Base-by-base conservation (phyloP, 495 filamentous ascomycete genomes). In the Xylaria scruposa region DNA sequence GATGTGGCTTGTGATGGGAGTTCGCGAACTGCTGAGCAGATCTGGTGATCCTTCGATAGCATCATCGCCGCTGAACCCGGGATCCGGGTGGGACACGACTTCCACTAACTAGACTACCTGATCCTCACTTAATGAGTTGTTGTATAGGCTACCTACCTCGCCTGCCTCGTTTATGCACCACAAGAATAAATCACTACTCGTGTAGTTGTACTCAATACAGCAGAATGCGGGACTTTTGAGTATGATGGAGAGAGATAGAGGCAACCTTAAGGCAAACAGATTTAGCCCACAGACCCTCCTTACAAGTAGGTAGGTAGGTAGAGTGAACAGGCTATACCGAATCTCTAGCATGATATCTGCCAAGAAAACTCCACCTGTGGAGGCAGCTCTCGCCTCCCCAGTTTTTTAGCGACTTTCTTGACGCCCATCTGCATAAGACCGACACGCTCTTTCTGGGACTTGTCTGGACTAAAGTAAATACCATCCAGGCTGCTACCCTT, bases 1-100 rank as follows among this genome's bases (percentile, higher is more conserved):
- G 68, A 51, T 56, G 59, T 56, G 60, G 68, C 68, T 64, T 70
- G 60, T 70, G 68, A 70, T 40, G n/a, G 33, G 15, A 24, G 56
- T 38, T 44, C 24, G 58, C 46, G 26, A 56, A 70, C 68, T 61
- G 68, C 46, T 70, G 68, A 70, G 60, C 59, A 46, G 46, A 64
- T 63, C 68, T 31, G 59, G 59, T 53, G 67, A 59, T 69, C 53
- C 38, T 40, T 56, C 29, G 29, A 44, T 19, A n/a, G 36, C 38
- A 63, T 63, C 36, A 24, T 63, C 38, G 44, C 56, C 17, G 56
- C 17, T 36, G 13, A 8, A 59, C 56, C 56, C 56, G n/a, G 56
- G 31, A 36, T 17, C 31, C 58, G 17, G 58, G 58, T 60, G 58
- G 54, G 33, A 38, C 58, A 38, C 31, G n/a, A 60, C 58, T 60